A percentile compares a stretch with the other conserved stretches of the same genome.
These are phyloP conservation scores for Fomitopsis pulvina DNA, from an alignment of 768 basidiomycete genomes.

Conservation along the genomic window DNA sequence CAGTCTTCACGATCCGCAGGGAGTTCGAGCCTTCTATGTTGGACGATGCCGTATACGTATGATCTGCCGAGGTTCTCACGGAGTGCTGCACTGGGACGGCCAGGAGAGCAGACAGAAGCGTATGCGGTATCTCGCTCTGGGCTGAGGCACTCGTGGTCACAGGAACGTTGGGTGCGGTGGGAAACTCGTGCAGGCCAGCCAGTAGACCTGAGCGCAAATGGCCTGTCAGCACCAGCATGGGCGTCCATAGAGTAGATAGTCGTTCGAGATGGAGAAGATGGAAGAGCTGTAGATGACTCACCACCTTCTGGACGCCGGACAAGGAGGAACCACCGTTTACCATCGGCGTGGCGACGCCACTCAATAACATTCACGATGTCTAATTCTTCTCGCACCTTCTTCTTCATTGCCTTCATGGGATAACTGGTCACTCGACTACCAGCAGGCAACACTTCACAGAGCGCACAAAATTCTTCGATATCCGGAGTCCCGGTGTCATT, in stretches of 20 bases:
- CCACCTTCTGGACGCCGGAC: constrained; percentile 80
- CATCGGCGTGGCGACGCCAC: constrained; percentile 42
- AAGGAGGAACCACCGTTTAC: constrained; percentile 58
- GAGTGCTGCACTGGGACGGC: constrained; percentile 12
- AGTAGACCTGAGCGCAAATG: constrained; percentile 58
- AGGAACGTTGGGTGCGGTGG: constrained; percentile 52
- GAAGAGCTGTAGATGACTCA: constrained; percentile 26
- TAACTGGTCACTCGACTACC: constrained; percentile 56
- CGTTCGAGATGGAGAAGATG: constrained; percentile 1
- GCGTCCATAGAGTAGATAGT: not conserved
- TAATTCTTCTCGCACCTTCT: constrained; percentile 77
- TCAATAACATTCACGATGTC: constrained; percentile 85
- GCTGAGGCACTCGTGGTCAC: constrained; percentile 32
- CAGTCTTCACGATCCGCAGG: constrained; percentile 36
- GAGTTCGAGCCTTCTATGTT: not conserved
- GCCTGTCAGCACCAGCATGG: constrained; percentile 5
- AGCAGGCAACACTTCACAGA: constrained; percentile 56
- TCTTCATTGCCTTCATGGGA: constrained; percentile 82
- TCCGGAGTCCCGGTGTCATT: constrained; percentile 32
- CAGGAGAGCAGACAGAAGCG: constrained; percentile 36
- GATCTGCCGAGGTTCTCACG: constrained; percentile 4
- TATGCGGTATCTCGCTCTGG: constrained; percentile 26
- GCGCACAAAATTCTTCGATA: constrained; percentile 70
- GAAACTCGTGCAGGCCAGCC: constrained; percentile 87
- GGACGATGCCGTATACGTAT: constrained; percentile 11